phyloP scores from a whole-genome alignment of 495 filamentous ascomycete genomes.

The Penicillium verhagenii region DNA sequence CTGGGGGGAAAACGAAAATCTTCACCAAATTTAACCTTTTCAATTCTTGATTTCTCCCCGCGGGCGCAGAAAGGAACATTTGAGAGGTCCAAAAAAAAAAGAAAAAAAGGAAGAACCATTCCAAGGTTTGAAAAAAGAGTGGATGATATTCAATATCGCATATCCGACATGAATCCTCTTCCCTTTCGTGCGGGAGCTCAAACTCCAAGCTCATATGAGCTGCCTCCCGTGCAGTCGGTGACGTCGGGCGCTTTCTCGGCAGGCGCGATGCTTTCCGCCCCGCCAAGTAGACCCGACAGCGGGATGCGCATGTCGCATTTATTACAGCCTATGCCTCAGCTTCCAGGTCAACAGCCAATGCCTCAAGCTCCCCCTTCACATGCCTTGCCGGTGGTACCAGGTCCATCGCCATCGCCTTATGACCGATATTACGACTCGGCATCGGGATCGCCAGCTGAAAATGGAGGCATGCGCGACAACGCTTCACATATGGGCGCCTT shows the following conservation, averaged over 20 bases:
- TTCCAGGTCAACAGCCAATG: slow-evolving; percentile 20
- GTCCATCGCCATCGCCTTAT: slow-evolving; percentile 34
- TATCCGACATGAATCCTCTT: slow-evolving; percentile 23
- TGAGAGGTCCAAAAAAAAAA: no score
- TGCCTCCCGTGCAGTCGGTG: slow-evolving; percentile 42
- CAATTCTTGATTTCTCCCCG: neutral
- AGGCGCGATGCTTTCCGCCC: slow-evolving; percentile 40
- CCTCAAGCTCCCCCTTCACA: slow-evolving; percentile 17
- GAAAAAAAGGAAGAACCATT: neutral
- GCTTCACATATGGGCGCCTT: slow-evolving; percentile 31
- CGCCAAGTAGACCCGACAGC: slow-evolving; percentile 44
- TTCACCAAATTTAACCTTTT: neutral
- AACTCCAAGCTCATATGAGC: slow-evolving; percentile 32
- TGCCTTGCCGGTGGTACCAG: slow-evolving; percentile 10
- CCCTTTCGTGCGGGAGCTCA: slow-evolving; percentile 17
- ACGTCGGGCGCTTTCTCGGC: slow-evolving; percentile 37
- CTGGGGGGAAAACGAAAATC: neutral
- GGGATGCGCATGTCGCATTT: slow-evolving; percentile 47
- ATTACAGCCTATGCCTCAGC: slow-evolving; percentile 39
- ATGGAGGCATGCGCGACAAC: slow-evolving; percentile 36
- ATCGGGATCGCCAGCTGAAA: slow-evolving; percentile 42
- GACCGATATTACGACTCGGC: slow-evolving; percentile 45
- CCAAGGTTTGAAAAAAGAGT: neutral
- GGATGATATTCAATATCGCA: neutral
- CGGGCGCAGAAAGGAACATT: neutral